Evolutionary conservation across 352 stramenopile species (phyloP), one percentile per base, ranked within the genome.

Genomic region (Pythium guiyangense): DNA sequence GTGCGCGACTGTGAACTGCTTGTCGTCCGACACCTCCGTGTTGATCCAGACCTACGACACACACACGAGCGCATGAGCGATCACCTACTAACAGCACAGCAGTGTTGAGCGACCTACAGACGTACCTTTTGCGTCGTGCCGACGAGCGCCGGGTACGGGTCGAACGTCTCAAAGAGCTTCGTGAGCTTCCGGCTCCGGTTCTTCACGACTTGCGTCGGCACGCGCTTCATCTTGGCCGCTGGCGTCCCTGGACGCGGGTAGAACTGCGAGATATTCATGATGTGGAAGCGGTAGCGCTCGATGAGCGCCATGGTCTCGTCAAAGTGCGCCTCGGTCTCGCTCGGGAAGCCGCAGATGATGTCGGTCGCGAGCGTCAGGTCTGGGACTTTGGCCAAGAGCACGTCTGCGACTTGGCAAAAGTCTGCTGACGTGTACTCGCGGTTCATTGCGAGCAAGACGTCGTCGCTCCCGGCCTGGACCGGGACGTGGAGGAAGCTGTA

Each of bases 251-350:
- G 90, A 1, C 91, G 84, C 37, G 90, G 88, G 66, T 97, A 97
- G 57, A 97, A 97, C 64, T 97, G 85, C 34, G 89, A 97, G 62
- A 97, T 97, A 65, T 97, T 97, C 66, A 95, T 86, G 57, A 97
- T 92, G 59, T 89, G 73, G 58, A 97, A 96, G 39, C 74, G 70
- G 61, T 97, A 97, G 39, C 94, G 78, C 45, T 86, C 71, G 17
- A 96, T 75, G 10, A 97, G 74, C 55, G 68, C 62, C 74, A 97
- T 88, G 8, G 90, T 97, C 61, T 91, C 70, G 39, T 91, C 73
- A 59, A 96, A 97, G 43, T 97, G 75, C 35, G 79, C 74, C 43
- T 97, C 88, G 0, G 78, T 96, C 70, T 97, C 91, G 14, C 74
- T 73, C 10, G 89, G 86, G 60, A 97, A 97, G 27, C 91, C 91